Conservation (phyloP, 2,329 filamentous ascomycete species). For the Clarireedia hainanense region DNA sequence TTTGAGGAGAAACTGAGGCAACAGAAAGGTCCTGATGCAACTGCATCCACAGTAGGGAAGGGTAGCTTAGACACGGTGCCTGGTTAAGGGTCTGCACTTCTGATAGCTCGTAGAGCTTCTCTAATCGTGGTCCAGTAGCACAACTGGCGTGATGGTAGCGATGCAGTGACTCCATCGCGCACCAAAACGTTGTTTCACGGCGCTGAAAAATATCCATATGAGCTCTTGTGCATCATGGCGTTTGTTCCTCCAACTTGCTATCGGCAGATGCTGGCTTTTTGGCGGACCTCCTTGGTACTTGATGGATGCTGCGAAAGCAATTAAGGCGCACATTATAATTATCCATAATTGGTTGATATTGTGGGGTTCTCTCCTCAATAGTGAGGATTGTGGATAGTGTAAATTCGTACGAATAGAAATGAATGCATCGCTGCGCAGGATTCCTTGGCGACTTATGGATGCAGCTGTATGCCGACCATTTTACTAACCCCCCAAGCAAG, state of each 20-base stretch:
- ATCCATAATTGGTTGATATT: not conserved
- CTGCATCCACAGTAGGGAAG: constrained; percentile 21
- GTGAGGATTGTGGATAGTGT: not conserved
- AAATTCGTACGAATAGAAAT: not conserved
- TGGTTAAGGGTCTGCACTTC: constrained; percentile 10
- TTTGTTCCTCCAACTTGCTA: not conserved
- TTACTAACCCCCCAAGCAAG: not conserved
- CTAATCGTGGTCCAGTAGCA: not conserved
- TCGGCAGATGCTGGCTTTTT: not conserved
- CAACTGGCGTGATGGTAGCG: not conserved
- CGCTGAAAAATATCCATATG: constrained; percentile 18
- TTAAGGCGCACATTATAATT: constrained; percentile 1
- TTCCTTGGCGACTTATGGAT: not conserved
- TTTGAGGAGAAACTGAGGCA: constrained; percentile 78
- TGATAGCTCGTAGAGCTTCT: not conserved
- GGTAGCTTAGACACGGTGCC: constrained; percentile 21
- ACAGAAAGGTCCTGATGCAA: constrained; percentile 36
- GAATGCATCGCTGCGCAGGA: not conserved
- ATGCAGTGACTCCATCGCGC: constrained; percentile 1
- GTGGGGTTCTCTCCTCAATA: not conserved
- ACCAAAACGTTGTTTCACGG: constrained; percentile 15
- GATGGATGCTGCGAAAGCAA: not conserved
- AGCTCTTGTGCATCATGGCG: constrained; percentile 11
- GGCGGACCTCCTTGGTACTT: not conserved
- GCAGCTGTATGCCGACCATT: not conserved